Base-by-base conservation (phyloP, 306 rosid species). In the Astragalus membranaceus region DNA sequence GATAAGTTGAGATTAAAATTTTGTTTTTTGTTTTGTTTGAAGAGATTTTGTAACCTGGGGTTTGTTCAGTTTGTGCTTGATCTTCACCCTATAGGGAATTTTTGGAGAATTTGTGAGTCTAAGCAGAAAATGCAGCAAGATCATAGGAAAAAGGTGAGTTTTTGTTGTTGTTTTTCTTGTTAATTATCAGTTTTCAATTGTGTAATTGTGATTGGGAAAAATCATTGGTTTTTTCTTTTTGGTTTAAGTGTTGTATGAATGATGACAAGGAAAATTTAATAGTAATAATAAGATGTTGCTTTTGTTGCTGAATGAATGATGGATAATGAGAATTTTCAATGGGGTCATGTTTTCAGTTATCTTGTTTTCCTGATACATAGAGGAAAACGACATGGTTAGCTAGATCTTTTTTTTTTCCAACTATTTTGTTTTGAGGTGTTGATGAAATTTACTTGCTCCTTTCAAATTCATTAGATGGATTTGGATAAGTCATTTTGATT, bases 101-200 rank as follows among this genome's bases (percentile, higher is more conserved):
- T 56, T 60, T 64, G 75, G 84, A 80, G 32, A 72, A 64, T 51
- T 79, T 66, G 61, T 70, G 67, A 85, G 87, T 65, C 77, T 83
- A 72, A 77, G 32, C 51, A 67, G 70, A 85, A 70, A 86, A 93
- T 93, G 98, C 97, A 90, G 92, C 93, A 80, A 64, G 90, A 88
- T 79, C 93, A 87, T 43, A 84, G 89, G 13, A 90, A 90, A 76
- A 93, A 93, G 98, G 98, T 90, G 83, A 83, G 14, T 55, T 53
- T 76, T 32, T 77, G 67, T 46, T 42, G n/a, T 16, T 47, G 16
- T 44, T 20, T 20, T 20, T 16, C 15, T 35, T 70, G 43, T 17
- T 52, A 33, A 53, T 20, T 10, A 13, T 30, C 2, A 20, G 58
- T 75, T 59, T 76, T 51, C 23, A 56, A 48, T 74, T 47, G 48